Conservation (phyloP, 805 yeast species). For the Nakazawaea molendinolei region DNA sequence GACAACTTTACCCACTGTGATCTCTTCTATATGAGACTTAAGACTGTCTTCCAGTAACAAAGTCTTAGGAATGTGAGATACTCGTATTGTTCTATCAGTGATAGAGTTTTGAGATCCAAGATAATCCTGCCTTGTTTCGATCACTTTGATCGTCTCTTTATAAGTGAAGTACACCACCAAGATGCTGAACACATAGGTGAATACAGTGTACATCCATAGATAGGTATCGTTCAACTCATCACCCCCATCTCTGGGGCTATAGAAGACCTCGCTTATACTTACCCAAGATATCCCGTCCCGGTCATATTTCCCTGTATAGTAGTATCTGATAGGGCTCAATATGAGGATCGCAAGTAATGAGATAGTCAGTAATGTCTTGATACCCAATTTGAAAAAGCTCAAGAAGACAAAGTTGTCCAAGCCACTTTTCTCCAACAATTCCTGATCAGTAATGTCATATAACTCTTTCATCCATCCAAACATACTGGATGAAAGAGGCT, state of each 20-base stretch:
- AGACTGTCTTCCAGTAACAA: slow-evolving; percentile 37
- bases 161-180: slow-evolving; percentile 39
- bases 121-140: slow-evolving; percentile 48
- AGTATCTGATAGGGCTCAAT: slow-evolving; percentile 79
- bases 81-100: slow-evolving; percentile 51
- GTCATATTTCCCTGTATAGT: slow-evolving; percentile 76
- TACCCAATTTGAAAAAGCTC: slow-evolving; percentile 86
- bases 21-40: slow-evolving; percentile 43
- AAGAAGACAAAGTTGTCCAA: slow-evolving; percentile 89
- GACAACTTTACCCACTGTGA: slow-evolving; percentile 50
- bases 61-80: slow-evolving; percentile 46
- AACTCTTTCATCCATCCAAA: slow-evolving; percentile 81
- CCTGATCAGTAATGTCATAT: slow-evolving; percentile 59
- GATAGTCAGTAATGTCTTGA: slow-evolving; percentile 57
- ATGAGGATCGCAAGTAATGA: slow-evolving; percentile 64
- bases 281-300: slow-evolving; percentile 31
- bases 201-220: slow-evolving; percentile 46
- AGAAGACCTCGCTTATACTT: slow-evolving; percentile 17
- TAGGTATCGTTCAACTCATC: slow-evolving; percentile 17
- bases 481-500: slow-evolving; percentile 28
- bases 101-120: slow-evolving; percentile 53
- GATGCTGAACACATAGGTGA: slow-evolving; percentile 47
- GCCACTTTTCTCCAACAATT: slow-evolving; percentile 84
- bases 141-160: slow-evolving; percentile 40
- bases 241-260: slow-evolving; percentile 1